phyloP scores from a whole-genome alignment of 257 asterid genomes.

The Solanum pennellii region DNA sequence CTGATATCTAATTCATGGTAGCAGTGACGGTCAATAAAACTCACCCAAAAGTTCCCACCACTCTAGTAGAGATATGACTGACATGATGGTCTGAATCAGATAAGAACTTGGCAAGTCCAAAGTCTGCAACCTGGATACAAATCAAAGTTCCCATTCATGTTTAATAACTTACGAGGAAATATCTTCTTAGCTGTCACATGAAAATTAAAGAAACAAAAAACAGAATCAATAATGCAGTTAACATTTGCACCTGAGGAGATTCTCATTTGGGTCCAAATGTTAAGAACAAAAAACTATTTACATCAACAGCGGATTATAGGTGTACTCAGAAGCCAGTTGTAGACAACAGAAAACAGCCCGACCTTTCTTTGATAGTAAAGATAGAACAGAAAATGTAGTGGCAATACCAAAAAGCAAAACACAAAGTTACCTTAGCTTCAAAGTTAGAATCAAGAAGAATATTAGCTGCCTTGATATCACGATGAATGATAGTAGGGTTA shows the following conservation, averaged over 20 bases:
- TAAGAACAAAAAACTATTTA: neutral
- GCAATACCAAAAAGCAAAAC: neutral
- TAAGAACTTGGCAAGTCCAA: conserved; percentile 16
- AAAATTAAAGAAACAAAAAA: neutral
- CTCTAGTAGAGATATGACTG: conserved; percentile 12
- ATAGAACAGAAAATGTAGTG: neutral
- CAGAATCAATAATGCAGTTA: neutral
- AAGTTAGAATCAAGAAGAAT: conserved; percentile 14
- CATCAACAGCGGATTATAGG: neutral
- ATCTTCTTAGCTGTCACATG: neutral
- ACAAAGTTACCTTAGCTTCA: conserved; percentile 12
- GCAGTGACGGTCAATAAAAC: neutral
- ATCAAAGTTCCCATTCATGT: neutral
- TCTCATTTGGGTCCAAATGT: neutral
- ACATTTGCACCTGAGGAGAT: neutral
- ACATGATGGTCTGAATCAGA: neutral
- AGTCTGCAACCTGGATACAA: conserved; percentile 9
- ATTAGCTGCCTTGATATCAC: conserved; percentile 18
- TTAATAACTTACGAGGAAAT: neutral
- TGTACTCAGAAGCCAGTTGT: neutral
- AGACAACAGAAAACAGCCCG: neutral
- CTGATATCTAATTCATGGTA: neutral
- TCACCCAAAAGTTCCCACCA: conserved; percentile 17
- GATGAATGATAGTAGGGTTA: conserved; percentile 20
- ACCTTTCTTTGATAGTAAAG: neutral